A percentile compares a stretch with the other conserved stretches of the same genome.
Conservation (phyloP, 768 basidiomycete genomes). For the Mycena pura region DNA sequence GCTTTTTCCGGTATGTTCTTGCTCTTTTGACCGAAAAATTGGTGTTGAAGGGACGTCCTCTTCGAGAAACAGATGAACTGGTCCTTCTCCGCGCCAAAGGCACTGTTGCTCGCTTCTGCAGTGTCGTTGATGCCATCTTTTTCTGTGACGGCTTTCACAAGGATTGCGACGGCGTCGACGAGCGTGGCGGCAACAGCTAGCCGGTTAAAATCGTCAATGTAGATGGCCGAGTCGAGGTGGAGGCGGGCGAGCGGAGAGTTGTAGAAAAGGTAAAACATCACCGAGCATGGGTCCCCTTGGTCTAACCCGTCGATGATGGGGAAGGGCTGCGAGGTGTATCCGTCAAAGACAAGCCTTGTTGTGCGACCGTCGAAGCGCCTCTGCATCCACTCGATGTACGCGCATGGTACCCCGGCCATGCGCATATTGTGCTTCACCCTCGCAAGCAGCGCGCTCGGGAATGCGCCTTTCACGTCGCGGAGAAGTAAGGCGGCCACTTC, state of each 20-base stretch:
- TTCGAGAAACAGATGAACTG: background rate
- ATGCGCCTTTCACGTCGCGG: background rate
- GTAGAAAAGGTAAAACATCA: background rate
- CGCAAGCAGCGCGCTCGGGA: background rate
- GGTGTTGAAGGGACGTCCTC: background rate
- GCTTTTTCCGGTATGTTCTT: background rate
- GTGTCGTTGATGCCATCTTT: background rate
- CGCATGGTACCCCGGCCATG: background rate
- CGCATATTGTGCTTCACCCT: background rate
- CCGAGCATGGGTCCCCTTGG: background rate
- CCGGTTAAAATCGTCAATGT: background rate
- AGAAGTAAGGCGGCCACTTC: background rate
- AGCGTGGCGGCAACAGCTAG: background rate
- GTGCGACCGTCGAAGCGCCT: background rate
- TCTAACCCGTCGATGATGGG: background rate
- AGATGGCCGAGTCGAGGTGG: background rate
- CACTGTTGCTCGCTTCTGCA: background rate
- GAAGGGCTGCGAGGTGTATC: background rate
- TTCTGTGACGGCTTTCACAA: background rate
- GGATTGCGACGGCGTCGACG: background rate
- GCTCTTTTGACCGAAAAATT: background rate
- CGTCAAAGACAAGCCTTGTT: background rate
- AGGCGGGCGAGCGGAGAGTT: background rate
- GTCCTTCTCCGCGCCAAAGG: background rate
- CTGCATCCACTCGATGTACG: background rate